Evolutionary conservation across 805 yeast species (phyloP), one percentile per base, ranked within the genome.

Genomic region (Kuraishia capsulata): DNA sequence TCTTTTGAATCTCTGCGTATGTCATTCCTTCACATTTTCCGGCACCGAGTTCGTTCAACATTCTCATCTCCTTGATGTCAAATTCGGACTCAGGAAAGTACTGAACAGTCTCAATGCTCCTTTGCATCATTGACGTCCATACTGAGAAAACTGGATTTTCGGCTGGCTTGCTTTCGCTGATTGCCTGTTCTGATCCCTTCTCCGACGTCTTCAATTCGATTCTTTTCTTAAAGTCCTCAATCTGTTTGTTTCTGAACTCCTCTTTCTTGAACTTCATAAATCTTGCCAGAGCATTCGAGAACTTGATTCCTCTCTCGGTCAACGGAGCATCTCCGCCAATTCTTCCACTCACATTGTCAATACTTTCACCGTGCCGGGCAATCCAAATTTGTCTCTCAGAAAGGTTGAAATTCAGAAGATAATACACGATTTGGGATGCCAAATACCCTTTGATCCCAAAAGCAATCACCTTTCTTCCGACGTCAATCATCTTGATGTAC

Each of bases 1-100:
- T 62, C 9, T 60, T 62, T 54, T 81, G 84, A 45, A 90, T 89
- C 48, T 90, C 94, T 38, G 78, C 80, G 53, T 92, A 89, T 0
- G 97, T 89, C 81, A 89, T 68, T 3, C 96, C 96, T 49, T 90
- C 97, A 51, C 80, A 86, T 44, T 76, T 76, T 8, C 98, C 98
- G 1, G 96, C 94, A 38, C 95, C 95, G 26, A 90, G 67, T 59
- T 90, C 98, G 58, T 90, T 87, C 46, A 90, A 69, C 92, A 89
- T 84, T 48, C 95, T 69, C 86, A 88, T 82, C 54, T 88, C 87
- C 60, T 90, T 88, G 37, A 86, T 60, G 42, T 84, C 84, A 56
- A 73, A 89, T 26, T 68, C 64, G 29, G 71, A 79, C 39, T 86
- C 95, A 44, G 85, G 75, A 55, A 90, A 87, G 45, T 67, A 70